Percentiles rank a stretch among this genome's conserved stretches.
These are phyloP conservation scores for Crithidia sp. DNA, from an alignment of 208 protist species.

Conservation along the genomic window DNA sequence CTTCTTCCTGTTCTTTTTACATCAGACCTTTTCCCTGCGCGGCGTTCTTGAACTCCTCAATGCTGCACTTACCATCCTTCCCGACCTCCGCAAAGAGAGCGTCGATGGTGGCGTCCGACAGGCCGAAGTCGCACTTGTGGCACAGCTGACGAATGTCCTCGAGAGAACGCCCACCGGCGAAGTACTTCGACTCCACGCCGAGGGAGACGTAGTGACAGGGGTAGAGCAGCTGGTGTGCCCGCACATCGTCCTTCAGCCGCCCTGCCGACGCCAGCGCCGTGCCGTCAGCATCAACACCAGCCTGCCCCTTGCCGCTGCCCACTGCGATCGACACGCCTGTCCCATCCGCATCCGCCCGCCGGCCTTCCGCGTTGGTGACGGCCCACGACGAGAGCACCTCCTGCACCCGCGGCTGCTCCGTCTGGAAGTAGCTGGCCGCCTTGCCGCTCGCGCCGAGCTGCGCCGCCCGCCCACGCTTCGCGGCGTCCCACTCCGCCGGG, in stretches of 20 bases:
- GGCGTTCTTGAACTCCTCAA: constrained; percentile 90
- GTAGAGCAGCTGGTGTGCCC: constrained; percentile 76
- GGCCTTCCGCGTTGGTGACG: neutral
- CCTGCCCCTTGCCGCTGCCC: neutral
- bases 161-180: constrained; percentile 70
- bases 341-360: neutral
- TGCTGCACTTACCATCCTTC: constrained; percentile 61
- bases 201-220: constrained; percentile 82
- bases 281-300: neutral
- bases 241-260: constrained; percentile 66
- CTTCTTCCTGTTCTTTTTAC: constrained; percentile 19
- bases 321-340: neutral
- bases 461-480: constrained; percentile 24
- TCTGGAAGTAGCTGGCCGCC: constrained; percentile 36
- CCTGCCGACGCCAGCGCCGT: constrained; percentile 18
- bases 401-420: constrained; percentile 48
- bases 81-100: constrained; percentile 64
- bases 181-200: constrained; percentile 84
- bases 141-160: constrained; percentile 68
- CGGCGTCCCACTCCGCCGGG: constrained; percentile 53
- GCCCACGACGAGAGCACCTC: constrained; percentile 71
- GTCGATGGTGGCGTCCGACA: constrained; percentile 74
- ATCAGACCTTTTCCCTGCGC: constrained; percentile 73
- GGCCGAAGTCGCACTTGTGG: constrained; percentile 70
- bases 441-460: constrained; percentile 34